Conservation (phyloP, 306 rosid genomes). For the Ceratonia siliqua region DNA sequence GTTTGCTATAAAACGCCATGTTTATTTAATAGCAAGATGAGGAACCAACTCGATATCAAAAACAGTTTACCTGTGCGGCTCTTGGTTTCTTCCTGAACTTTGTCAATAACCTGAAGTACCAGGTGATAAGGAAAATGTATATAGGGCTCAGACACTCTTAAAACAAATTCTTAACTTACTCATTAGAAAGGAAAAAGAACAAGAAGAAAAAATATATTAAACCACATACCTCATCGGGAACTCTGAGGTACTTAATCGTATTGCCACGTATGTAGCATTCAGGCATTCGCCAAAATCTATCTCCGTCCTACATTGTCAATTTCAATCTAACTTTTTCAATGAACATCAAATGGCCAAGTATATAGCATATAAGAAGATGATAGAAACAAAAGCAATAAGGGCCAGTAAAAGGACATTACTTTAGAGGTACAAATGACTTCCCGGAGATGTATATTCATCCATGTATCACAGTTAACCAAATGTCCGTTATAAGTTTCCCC, state of each 20-base stretch:
- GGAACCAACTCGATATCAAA: constrained; percentile 6
- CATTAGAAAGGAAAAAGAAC: background rate
- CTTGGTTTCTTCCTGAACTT: constrained; percentile 99
- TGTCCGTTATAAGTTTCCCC: constrained; percentile 99
- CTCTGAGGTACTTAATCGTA: constrained; percentile 93
- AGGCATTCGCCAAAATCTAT: constrained; percentile 99
- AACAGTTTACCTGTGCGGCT: constrained; percentile 69
- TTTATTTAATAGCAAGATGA: constrained; percentile 12
- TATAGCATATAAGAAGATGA: background rate
- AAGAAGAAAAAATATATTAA: background rate
- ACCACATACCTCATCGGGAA: constrained; percentile 89
- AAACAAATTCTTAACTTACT: background rate
- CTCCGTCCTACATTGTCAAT: constrained; percentile 78
- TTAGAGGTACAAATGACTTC: constrained; percentile 98
- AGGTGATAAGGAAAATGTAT: background rate
- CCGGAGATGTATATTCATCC: constrained; percentile 99
- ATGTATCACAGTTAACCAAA: constrained; percentile 96
- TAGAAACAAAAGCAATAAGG: background rate
- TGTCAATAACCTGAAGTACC: constrained; percentile 83
- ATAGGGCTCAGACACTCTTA: background rate
- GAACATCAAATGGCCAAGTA: background rate
- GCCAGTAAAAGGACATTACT: constrained; percentile 41
- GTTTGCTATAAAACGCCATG: background rate
- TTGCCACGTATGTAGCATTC: constrained; percentile 97
- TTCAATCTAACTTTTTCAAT: background rate